Base-by-base conservation (phyloP, 805 yeast species). In the Yamadazyma nakazawae region DNA sequence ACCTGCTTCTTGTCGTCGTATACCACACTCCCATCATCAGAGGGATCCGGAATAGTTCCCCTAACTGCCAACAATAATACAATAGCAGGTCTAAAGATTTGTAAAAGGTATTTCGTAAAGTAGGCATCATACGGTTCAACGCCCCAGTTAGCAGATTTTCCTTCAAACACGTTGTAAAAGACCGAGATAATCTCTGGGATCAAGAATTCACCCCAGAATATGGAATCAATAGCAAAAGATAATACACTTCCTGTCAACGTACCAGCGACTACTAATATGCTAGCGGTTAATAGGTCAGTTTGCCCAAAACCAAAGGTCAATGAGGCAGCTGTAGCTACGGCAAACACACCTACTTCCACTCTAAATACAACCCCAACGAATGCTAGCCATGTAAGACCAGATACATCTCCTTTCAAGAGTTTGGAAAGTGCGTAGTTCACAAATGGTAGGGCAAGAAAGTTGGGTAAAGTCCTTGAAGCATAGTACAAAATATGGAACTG, bases 391-490 rank as follows among this genome's bases (percentile, higher is more conserved):
- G 76, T 59, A 34, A 90, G 62, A 0, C 78, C 71, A 6, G 69
- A 50, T 50, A 69, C 68, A 40, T 77, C 70, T 10, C 84, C 88
- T 16, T 54, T 52, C 13, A 88, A 53, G 13, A 81, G 55, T 56
- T 70, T 71, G 4, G 80, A 70, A 37, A 85, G 53, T 0, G 85
- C 85, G 39, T 67, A 55, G 46, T 79, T 78, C 3, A 84, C 83
- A 32, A 88, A 58, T 2, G 97, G 97, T 45, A 92, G 68, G 2
- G 86, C 90, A 47, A 91, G 68, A 55, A 85, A 85, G 64, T 92
- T 92, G n/a, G 97, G 97, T 48, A 92, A 70, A 0, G 96, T 81
- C 54, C 97, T 74, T 2, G 96, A 76, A n/a, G 87, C 73, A 61
- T 92, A 92, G 67, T 72, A 92, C 49, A 84, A 66, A 16, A 88